Evolutionary conservation across 192 early-diverging fungal species (phyloP).

Genomic region (Podila clonocystis): DNA sequence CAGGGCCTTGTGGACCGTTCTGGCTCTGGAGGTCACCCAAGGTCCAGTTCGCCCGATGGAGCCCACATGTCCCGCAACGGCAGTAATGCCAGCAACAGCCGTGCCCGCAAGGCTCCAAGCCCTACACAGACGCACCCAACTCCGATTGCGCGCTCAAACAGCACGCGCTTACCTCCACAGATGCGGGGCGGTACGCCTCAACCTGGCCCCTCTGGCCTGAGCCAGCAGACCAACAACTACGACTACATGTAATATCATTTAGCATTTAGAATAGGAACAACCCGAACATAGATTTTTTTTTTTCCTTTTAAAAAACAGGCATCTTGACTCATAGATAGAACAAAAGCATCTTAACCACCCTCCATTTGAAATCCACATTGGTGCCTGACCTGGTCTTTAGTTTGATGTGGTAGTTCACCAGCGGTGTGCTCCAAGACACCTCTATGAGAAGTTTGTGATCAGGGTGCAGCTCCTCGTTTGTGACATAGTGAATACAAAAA

Average conservation of each 20-base stretch:
- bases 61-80: conserved; percentile 8
- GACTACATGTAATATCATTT: conserved; percentile 17
- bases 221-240: conserved; percentile 31
- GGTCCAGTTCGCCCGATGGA: conserved; percentile 14
- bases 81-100: conserved; percentile 23
- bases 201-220: conserved; percentile 17
- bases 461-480: too few relatives aligned
- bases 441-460: too few relatives aligned
- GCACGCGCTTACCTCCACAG: conserved; percentile 30
- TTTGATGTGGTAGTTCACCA: too few relatives aligned
- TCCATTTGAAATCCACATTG: too few relatives aligned
- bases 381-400: too few relatives aligned
- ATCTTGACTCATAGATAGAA: too few relatives aligned
- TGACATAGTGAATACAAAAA: too few relatives aligned
- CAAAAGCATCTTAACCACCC: too few relatives aligned
- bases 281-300: too few relatives aligned
- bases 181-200: conserved; percentile 23
- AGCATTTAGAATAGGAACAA: too few relatives aligned
- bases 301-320: too few relatives aligned
- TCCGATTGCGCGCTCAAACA: conserved; percentile 39
- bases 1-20: conserved; percentile 21
- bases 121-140: conserved; percentile 37
- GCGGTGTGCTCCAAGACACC: too few relatives aligned
- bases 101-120: conserved; percentile 18
- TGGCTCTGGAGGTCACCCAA: conserved; percentile 17